phyloP scores from a whole-genome alignment of 768 basidiomycete genomes.

The Mycena pura region DNA sequence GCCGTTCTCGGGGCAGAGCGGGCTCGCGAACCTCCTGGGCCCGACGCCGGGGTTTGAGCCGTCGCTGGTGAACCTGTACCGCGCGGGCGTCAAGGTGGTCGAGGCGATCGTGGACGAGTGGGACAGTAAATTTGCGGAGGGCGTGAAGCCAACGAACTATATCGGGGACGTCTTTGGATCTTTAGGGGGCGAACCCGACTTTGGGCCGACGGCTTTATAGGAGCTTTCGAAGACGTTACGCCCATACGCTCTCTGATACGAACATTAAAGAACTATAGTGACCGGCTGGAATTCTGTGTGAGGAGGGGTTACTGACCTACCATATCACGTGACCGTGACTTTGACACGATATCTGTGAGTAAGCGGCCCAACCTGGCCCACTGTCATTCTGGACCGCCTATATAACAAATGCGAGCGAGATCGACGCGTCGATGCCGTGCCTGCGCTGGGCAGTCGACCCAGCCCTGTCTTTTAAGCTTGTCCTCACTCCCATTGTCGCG shows the following conservation, averaged over 20 bases:
- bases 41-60: constrained; percentile 38
- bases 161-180: constrained; percentile 37
- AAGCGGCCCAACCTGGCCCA: too few relatives aligned
- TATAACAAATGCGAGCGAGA: background rate
- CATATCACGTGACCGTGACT: too few relatives aligned
- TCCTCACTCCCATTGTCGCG: constrained; percentile 8
- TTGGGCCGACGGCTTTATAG: constrained; percentile 35
- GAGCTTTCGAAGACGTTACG: too few relatives aligned
- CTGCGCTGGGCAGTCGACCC: constrained; percentile 17
- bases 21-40: constrained; percentile 37
- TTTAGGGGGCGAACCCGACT: constrained; percentile 35
- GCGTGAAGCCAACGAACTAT: constrained; percentile 40
- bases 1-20: constrained; percentile 26
- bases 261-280: too few relatives aligned
- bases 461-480: background rate
- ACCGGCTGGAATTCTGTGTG: too few relatives aligned
- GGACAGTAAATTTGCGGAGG: constrained; percentile 37
- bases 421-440: background rate
- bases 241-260: too few relatives aligned
- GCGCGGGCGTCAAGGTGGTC: constrained; percentile 46
- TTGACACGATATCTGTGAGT: too few relatives aligned
- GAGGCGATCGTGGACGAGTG: constrained; percentile 43
- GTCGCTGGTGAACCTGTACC: constrained; percentile 42
- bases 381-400: too few relatives aligned
- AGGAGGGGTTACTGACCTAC: too few relatives aligned